Evolutionary conservation across 2,329 filamentous ascomycete genomes (phyloP).

Genomic region (Claviceps africana): DNA sequence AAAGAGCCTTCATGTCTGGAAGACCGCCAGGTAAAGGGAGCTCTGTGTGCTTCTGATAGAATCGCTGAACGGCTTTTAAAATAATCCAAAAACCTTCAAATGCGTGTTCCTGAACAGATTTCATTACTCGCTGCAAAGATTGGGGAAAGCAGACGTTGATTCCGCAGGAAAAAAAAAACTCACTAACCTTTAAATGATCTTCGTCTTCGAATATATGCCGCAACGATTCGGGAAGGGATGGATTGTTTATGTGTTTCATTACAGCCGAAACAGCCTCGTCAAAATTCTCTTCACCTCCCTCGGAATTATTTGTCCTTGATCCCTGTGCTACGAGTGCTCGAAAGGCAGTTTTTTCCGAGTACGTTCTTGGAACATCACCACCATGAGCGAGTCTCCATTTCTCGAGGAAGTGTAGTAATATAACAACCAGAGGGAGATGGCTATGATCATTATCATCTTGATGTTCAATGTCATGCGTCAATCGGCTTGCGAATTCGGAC

Average conservation of each 20-base stretch:
- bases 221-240: constrained; percentile 53
- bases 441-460: constrained; percentile 74
- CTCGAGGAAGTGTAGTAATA: constrained; percentile 71
- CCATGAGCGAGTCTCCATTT: constrained; percentile 62
- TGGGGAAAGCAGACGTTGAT: too few species aligned
- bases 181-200: constrained; percentile 36
- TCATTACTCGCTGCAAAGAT: background rate
- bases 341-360: constrained; percentile 79
- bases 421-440: constrained; percentile 74
- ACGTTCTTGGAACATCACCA: constrained; percentile 55
- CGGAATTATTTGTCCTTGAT: constrained; percentile 57
- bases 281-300: constrained; percentile 92
- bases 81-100: constrained; percentile 72
- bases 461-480: constrained; percentile 54
- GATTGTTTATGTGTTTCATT: constrained; percentile 65
- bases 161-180: background rate
- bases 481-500: constrained; percentile 46
- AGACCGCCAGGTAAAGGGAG: constrained; percentile 76
- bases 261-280: constrained; percentile 83
- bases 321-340: constrained; percentile 52
- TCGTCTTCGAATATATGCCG: constrained; percentile 66
- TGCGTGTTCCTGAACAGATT: background rate
- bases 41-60: constrained; percentile 57
- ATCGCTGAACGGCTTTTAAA: constrained; percentile 61
- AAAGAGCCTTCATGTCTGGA: constrained; percentile 96